These are phyloP conservation scores for Coemansia pectinata DNA, from an alignment of 192 early-diverging fungal species.

Conservation along the genomic window DNA sequence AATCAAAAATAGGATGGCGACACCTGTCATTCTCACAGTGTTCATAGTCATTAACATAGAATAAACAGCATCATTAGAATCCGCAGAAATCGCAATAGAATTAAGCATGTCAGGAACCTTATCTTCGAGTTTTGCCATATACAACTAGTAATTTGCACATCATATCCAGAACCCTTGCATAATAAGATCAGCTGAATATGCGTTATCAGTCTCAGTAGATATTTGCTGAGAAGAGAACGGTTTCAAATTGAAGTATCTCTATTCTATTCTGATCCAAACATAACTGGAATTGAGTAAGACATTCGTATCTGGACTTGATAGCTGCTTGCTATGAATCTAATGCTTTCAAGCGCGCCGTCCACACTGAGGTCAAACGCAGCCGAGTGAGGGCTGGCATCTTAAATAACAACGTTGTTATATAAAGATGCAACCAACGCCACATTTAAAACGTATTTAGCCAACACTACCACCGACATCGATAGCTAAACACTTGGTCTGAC, in stretches of 20 bases:
- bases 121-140: no score
- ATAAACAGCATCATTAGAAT: slow-evolving; percentile 1
- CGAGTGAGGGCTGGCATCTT: no score
- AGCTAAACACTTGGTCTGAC: no score
- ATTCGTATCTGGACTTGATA: neutral
- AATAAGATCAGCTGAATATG: neutral
- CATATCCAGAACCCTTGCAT: neutral
- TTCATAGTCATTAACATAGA: neutral
- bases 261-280: neutral
- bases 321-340: neutral
- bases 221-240: neutral
- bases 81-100: neutral
- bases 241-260: neutral
- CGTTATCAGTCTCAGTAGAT: neutral
- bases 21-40: slow-evolving; percentile 1
- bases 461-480: no score
- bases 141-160: neutral
- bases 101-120: neutral
- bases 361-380: neutral
- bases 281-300: neutral
- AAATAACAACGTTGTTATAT: no score
- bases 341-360: neutral
- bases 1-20: slow-evolving; percentile 4
- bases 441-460: no score
- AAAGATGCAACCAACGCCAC: no score